Base-by-base conservation (phyloP, 768 basidiomycete species). In the Boletus rubescentipes region DNA sequence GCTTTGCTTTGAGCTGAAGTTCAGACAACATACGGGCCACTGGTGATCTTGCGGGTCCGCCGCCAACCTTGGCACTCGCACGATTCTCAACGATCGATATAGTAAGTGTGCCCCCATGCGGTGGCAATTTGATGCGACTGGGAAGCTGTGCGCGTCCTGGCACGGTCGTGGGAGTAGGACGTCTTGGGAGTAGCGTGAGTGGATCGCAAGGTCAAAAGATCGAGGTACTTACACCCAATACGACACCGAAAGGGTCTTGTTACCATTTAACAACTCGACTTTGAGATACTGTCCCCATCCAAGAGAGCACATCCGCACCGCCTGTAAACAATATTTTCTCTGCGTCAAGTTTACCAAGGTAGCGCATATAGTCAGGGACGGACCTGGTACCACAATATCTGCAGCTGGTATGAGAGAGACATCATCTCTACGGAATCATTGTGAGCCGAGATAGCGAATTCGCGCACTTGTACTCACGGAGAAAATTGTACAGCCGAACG, bases 391-490 rank as follows among this genome's bases (percentile, higher is more conserved):
- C 85, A 86, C 44, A 98, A 70, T 57, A 93, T 89, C 70, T 94
- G 95, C 15, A 98, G 78, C 63, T 96, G 94, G 70, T 97, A 97
- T 2, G 91, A 87, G 54, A 97, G 71, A 1, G 92, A 91, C 83
- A 94, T 90, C 77, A 91, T 88, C 67, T 94, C 93, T 95, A 57
- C 9, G 5, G 3, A 9, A 44, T 9, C 41, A 46, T 10, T 16
- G 10, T 61, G 21, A 60, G 48, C 20, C 18, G 38, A 23, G 15
- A 6, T 6, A 14, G 8, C 32, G 14, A 20, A 21, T 21, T 26
- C 1, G 12, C 26, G 16, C 40, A 35, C 46, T 15, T 44, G 5
- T 62, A 69, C 92, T 64, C 68, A 96, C 94, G 93, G 34, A 98
- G 76, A 60, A 96, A 91, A 61, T 95, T 96, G 72, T 82, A 94